phyloP scores from a whole-genome alignment of 2,329 filamentous ascomycete species.

The Sporothrix variecibatus region DNA sequence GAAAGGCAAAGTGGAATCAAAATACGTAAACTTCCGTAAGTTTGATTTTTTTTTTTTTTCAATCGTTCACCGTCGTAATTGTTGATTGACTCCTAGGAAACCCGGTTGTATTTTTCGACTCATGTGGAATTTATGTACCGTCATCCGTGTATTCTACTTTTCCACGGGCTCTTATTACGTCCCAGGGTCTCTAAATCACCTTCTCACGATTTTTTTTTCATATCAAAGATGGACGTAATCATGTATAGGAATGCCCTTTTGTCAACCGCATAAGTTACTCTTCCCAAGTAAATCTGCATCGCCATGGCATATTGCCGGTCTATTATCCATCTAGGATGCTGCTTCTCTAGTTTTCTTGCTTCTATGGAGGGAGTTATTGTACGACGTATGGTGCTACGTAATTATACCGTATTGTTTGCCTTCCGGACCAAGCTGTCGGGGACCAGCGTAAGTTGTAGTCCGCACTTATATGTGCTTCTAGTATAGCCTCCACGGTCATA shows the following conservation, averaged over 20 bases:
- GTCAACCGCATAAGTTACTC: no score
- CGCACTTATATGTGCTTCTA: background rate
- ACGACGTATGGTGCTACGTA: background rate
- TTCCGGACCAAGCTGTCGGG: background rate
- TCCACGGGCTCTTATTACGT: background rate
- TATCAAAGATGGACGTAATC: no score
- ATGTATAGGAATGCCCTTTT: no score
- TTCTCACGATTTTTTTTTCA: no score
- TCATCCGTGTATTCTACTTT: background rate
- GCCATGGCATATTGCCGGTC: no score
- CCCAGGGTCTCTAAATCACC: no score
- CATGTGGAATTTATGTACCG: background rate
- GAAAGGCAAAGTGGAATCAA: background rate
- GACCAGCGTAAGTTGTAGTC: background rate
- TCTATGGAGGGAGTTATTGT: background rate
- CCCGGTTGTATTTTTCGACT: constrained; percentile 16
- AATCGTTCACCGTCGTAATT: background rate
- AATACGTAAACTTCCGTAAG: background rate
- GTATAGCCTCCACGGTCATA: background rate
- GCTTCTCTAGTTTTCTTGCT: no score
- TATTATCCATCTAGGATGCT: no score
- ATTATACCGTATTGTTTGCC: background rate
- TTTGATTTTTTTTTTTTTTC: background rate
- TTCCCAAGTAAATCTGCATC: no score
- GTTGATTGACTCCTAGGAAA: background rate